Percentiles rank a stretch among this genome's conserved stretches.
Conservation (phyloP, 495 filamentous ascomycete genomes). For the Neurospora africana region DNA sequence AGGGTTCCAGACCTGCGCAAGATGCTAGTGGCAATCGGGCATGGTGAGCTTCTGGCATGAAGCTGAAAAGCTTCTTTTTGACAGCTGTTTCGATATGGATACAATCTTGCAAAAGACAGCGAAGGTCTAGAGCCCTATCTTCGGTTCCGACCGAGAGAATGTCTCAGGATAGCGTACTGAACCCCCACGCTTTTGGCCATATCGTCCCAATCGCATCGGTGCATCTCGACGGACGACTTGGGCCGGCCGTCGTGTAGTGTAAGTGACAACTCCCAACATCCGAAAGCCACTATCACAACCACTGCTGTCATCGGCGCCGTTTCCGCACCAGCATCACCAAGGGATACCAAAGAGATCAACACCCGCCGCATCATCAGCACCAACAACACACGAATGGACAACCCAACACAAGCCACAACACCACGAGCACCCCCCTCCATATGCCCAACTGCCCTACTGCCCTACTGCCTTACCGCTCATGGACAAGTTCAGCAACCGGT, state of each 20-base stretch:
- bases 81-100: background rate
- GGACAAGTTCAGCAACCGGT: background rate
- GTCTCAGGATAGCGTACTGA: background rate
- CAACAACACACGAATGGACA: background rate
- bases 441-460: background rate
- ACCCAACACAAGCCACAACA: background rate
- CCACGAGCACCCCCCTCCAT: background rate
- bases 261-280: background rate
- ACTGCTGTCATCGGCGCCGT: background rate
- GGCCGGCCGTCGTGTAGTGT: background rate
- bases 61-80: background rate
- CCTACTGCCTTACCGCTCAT: background rate
- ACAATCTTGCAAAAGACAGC: background rate
- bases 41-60: background rate
- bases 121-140: background rate
- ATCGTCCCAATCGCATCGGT: background rate
- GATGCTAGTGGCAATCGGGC: background rate
- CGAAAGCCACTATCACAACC: background rate
- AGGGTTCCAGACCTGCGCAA: background rate
- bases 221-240: background rate
- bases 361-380: background rate
- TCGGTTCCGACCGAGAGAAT: background rate
- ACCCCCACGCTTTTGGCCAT: background rate
- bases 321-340: background rate
- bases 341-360: background rate